Percentiles rank a stretch among this genome's conserved stretches.
phyloP scores from a whole-genome alignment of 2,329 filamentous ascomycete species.

The Sporothrix mexicana region DNA sequence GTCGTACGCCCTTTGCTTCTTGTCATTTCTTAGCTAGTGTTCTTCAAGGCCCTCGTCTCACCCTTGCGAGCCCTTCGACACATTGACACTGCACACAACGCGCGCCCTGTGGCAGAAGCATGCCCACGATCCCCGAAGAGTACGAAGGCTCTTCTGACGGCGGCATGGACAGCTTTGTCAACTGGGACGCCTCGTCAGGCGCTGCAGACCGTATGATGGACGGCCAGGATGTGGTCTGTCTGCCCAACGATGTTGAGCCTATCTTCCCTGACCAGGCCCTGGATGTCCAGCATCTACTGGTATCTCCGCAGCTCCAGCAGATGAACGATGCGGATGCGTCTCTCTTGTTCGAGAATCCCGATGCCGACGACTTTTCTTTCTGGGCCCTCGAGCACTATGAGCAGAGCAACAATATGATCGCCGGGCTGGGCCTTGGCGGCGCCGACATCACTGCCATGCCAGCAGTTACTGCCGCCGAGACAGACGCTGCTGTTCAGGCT shows the following conservation, averaged over 20 bases:
- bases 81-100: not conserved
- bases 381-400: conserved; percentile 64
- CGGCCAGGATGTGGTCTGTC: conserved; percentile 36
- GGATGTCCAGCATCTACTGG: conserved; percentile 30
- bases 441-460: conserved; percentile 30
- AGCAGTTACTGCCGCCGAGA: conserved; percentile 35
- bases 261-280: conserved; percentile 36
- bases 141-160: conserved; percentile 37
- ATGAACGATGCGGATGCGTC: conserved; percentile 43
- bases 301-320: conserved; percentile 26
- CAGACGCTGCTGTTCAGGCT: conserved; percentile 26
- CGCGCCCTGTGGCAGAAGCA: conserved; percentile 32
- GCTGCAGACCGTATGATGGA: not conserved
- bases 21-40: conserved; percentile 16
- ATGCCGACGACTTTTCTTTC: conserved; percentile 66
- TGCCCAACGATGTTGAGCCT: conserved; percentile 40
- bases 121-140: conserved; percentile 42
- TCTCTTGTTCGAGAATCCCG: conserved; percentile 60
- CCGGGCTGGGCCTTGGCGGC: conserved; percentile 34
- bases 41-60: not conserved
- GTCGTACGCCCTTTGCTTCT: conserved; percentile 20
- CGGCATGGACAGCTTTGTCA: conserved; percentile 66
- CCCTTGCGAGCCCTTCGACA: not conserved
- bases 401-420: conserved; percentile 43
- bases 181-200: conserved; percentile 56